Conservation (phyloP, 441 rosid genomes). For the Capsella rubella region DNA sequence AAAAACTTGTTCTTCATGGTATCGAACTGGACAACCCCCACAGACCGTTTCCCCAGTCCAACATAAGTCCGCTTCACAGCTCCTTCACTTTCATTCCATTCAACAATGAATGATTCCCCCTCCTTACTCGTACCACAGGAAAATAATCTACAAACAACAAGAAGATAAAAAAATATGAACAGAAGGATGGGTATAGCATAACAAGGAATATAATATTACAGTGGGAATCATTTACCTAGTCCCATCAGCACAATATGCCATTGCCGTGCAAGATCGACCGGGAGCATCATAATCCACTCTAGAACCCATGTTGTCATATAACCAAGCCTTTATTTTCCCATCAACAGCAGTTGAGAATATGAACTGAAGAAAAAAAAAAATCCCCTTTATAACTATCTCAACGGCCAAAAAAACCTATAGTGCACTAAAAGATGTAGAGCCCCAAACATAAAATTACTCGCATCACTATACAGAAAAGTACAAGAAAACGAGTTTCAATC, state of each 20-base stretch:
- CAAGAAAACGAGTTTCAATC: slow-evolving; percentile 22
- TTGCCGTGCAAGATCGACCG: slow-evolving; percentile 51
- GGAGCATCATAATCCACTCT: slow-evolving; percentile 59
- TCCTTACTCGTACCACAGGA: slow-evolving; percentile 73
- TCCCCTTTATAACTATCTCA: slow-evolving; percentile 21
- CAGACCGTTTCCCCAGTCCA: slow-evolving; percentile 67
- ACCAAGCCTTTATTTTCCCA: slow-evolving; percentile 61
- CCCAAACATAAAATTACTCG: background rate
- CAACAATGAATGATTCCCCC: slow-evolving; percentile 66
- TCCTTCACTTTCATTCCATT: slow-evolving; percentile 79
- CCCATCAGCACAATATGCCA: slow-evolving; percentile 58
- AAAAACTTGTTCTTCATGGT: slow-evolving; percentile 65
- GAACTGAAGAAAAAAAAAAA: slow-evolving; percentile 44
- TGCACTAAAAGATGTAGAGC: slow-evolving; percentile 15
- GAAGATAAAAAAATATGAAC: slow-evolving; percentile 28
- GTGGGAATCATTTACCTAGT: slow-evolving; percentile 42
- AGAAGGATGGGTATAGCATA: slow-evolving; percentile 5
- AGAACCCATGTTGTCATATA: slow-evolving; percentile 55
- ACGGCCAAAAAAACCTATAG: slow-evolving; percentile 8
- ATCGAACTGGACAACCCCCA: slow-evolving; percentile 73
- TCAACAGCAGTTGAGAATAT: slow-evolving; percentile 55
- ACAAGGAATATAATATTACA: slow-evolving; percentile 7
- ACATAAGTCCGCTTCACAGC: slow-evolving; percentile 62
- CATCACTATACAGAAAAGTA: slow-evolving; percentile 15
- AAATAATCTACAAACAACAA: slow-evolving; percentile 52